Conservation (phyloP, 2,329 filamentous ascomycete species). For the Neofusicoccum sp. region DNA sequence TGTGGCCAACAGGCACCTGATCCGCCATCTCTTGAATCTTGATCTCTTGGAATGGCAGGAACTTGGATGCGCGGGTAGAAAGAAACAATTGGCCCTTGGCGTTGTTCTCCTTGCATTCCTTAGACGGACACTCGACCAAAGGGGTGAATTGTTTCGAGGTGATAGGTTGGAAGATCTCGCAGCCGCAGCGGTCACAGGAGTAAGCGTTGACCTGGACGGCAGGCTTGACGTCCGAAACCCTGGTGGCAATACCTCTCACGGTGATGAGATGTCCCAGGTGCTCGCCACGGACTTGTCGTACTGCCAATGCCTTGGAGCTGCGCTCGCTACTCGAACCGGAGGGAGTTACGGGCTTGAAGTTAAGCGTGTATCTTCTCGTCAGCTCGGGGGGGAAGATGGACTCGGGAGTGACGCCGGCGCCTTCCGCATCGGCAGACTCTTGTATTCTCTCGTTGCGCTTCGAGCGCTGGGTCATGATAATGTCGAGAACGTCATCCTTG, state of each 20-base stretch:
- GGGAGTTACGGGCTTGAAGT: conserved; percentile 88
- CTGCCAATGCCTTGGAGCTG: conserved; percentile 68
- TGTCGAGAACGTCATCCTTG: conserved; percentile 95
- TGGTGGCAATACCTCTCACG: conserved; percentile 86
- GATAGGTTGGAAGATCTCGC: conserved; percentile 96
- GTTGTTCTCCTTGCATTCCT: conserved; percentile 87
- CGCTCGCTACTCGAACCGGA: conserved; percentile 63
- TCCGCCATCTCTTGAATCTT: conserved; percentile 99
- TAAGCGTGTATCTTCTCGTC: conserved; percentile 89
- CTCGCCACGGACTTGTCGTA: conserved; percentile 87
- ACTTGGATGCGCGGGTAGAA: conserved; percentile 94
- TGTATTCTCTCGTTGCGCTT: conserved; percentile 76
- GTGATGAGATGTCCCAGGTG: conserved; percentile 93
- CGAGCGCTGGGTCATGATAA: conserved; percentile 89
- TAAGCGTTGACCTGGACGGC: conserved; percentile 97
- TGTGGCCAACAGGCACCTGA: conserved; percentile 96
- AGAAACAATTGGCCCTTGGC: conserved; percentile 90
- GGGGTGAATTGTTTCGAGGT: conserved; percentile 88
- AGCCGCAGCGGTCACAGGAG: conserved; percentile 93
- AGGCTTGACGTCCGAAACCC: conserved; percentile 97
- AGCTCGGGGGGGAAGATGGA: conserved; percentile 89
- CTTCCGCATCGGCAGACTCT: conserved; percentile 39
- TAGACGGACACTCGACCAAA: conserved; percentile 79
- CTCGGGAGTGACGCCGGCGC: conserved; percentile 59
- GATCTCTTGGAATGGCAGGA: conserved; percentile 94